Conservation (phyloP, 164 flowering plant genomes). For the Stephania cephalantha region DNA sequence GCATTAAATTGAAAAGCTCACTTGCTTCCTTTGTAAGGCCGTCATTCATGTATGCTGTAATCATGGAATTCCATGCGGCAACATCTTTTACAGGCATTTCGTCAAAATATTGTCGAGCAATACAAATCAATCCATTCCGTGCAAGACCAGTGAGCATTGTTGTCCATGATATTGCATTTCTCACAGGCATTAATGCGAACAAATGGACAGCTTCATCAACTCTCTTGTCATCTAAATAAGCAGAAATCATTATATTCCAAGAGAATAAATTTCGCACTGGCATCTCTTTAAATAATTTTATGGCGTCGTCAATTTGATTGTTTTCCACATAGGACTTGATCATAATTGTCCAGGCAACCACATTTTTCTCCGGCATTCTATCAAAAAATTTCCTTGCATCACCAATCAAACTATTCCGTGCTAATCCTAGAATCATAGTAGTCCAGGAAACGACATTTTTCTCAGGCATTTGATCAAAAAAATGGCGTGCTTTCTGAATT, state of each 20-base stretch:
- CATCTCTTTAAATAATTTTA: conserved; percentile 37
- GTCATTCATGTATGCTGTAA: conserved; percentile 38
- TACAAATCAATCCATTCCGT: conserved; percentile 26
- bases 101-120: conserved; percentile 44
- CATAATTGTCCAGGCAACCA: conserved; percentile 50
- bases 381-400: conserved; percentile 34
- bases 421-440: conserved; percentile 34
- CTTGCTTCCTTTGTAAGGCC: conserved; percentile 40
- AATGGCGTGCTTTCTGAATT: conserved; percentile 28
- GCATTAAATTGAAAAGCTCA: conserved; percentile 41
- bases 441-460: conserved; percentile 47
- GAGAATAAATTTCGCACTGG: conserved; percentile 40
- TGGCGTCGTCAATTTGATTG: conserved; percentile 33
- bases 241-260: conserved; percentile 46
- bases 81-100: conserved; percentile 48
- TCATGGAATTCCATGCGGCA: conserved; percentile 68
- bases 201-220: conserved; percentile 36
- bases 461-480: conserved; percentile 38
- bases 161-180: conserved; percentile 55
- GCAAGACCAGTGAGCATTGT: conserved; percentile 54
- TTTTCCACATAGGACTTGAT: conserved; percentile 35
- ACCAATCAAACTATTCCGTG: conserved; percentile 37
- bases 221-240: conserved; percentile 27
- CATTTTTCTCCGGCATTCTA: conserved; percentile 43
- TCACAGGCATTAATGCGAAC: conserved; percentile 39